Evolutionary conservation across 2,329 filamentous ascomycete genomes (phyloP), one percentile per base, ranked within the genome.

Genomic region (Apiospora koreana): DNA sequence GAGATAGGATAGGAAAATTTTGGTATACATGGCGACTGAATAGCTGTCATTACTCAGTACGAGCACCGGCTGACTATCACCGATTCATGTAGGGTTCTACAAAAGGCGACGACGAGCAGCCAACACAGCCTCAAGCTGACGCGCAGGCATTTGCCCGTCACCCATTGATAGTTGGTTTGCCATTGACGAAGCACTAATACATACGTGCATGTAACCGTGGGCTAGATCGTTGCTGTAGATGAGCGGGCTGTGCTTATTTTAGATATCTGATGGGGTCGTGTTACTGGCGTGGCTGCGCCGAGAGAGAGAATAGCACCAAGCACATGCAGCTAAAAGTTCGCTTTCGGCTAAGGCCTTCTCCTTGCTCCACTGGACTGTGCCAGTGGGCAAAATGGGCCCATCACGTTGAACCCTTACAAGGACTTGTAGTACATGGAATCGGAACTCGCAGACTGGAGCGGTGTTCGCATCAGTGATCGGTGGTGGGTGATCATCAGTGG

Each of bases 241-340:
- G 25, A 46, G 65, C 69, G 68, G 71, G 71, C 72, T 71, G 62
- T 74, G 71, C 72, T 73, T 73, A 73, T 72, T 73, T 74, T 73
- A 70, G 69, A 72, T 65, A 45, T 68, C 28, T 46, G 65, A 68
- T 9, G 50, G 50, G 50, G 28, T 58, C 28, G 28, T 58, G 16
- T 35, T 35, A 58, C 50, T 58, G 50, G 50, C 31, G 50, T 58
- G 50, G 50, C 50, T 31, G 50, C 50, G 50, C 50, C 50, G 50
- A 38, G 54, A 62, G 54, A 28, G n/a, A n/a, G n/a, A n/a, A n/a
- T n/a, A 58, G 28, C 38, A 41, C 38, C 38, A 41, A 28, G n/a
- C 54, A 62, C 54, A 62, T 62, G 54, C 50, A 62, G 54, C 54
- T 58, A 58, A 58, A 58, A 31, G 16, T 62, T 62, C 31, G 54